Evolutionary conservation across 75 land plant genomes (phyloP), one percentile per base, ranked within the genome.

Genomic region (Ceratopteris richardii): DNA sequence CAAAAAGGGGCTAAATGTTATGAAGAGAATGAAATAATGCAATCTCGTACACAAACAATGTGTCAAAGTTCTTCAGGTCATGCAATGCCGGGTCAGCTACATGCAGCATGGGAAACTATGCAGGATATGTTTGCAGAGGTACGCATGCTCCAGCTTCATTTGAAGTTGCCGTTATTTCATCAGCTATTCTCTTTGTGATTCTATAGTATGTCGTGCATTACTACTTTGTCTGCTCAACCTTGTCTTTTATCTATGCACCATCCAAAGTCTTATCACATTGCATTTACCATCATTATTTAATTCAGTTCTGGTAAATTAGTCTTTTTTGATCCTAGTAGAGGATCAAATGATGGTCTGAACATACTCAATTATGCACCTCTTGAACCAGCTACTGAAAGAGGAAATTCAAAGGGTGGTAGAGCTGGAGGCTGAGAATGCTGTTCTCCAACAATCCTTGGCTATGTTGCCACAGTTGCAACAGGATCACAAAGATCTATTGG

Each of bases 351-450:
- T 33, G 9, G 37, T 33, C 37, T 3, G 37, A n/a, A n/a, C n/a
- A n/a, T n/a, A n/a, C n/a, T n/a, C n/a, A n/a, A n/a, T n/a, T n/a
- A n/a, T n/a, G n/a, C n/a, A n/a, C n/a, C n/a, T n/a, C n/a, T n/a
- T 33, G 37, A 33, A 50, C 31, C 50, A 73, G 76, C 56, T 60
- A 11, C 46, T 73, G 52, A 73, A 67, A 44, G 76, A 60, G 47
- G 76, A 73, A 57, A 73, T 73, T 28, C 70, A 50, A n/a, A 41
- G 76, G 22, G 72, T 60, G 20, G 29, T 73, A 31, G 71, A 67
- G 28, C 53, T 73, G 43, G 76, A 73, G 42, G 76, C 76, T n/a
- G 76, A 73, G 30, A 73, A 73, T 61, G 76, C 76, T 6, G 76
- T 54, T 0, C 57, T 73, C 2, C 71, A 73, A 43, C 65, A 73